phyloP scores from a whole-genome alignment of 2,329 filamentous ascomycete genomes.

The Decorospora gaudefroyi region DNA sequence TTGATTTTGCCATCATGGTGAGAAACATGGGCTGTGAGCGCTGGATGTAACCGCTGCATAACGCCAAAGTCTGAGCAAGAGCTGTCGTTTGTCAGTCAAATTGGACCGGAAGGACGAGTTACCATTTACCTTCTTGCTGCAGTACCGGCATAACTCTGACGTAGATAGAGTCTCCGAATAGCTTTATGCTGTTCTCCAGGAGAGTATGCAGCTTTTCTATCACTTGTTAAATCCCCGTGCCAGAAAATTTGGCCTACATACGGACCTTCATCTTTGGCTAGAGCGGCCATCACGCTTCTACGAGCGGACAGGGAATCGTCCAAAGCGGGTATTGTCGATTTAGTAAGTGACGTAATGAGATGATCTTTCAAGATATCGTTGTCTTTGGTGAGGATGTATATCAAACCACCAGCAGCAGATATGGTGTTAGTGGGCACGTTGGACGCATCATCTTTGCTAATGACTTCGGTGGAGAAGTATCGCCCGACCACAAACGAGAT shows the following conservation, averaged over 20 bases:
- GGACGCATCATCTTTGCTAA: slow-evolving; percentile 17
- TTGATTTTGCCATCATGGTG: slow-evolving; percentile 70
- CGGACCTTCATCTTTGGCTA: slow-evolving; percentile 50
- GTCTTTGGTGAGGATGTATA: slow-evolving; percentile 29
- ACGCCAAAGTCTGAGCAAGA: slow-evolving; percentile 76
- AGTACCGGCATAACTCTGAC: slow-evolving; percentile 83
- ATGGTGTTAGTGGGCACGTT: slow-evolving; percentile 25
- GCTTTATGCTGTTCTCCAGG: slow-evolving; percentile 69
- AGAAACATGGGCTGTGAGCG: slow-evolving; percentile 68
- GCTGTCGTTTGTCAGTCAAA: slow-evolving; percentile 56
- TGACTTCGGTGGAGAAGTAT: slow-evolving; percentile 19
- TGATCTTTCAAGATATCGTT: slow-evolving; percentile 41
- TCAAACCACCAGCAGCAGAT: slow-evolving; percentile 31
- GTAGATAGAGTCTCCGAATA: slow-evolving; percentile 85
- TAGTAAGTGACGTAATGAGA: slow-evolving; percentile 43
- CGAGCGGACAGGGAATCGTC: slow-evolving; percentile 36
- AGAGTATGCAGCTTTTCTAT: slow-evolving; percentile 57
- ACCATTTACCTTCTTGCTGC: slow-evolving; percentile 77
- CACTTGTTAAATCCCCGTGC: slow-evolving; percentile 19
- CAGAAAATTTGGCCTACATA: not conserved
- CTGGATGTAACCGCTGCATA: slow-evolving; percentile 76
- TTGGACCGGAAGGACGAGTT: not conserved
- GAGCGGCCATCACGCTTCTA: slow-evolving; percentile 49
- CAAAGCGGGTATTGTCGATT: slow-evolving; percentile 44
- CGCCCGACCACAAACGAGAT: slow-evolving; percentile 33